phyloP scores from a whole-genome alignment of 495 filamentous ascomycete species.

The Hypoxylon subgilvum region DNA sequence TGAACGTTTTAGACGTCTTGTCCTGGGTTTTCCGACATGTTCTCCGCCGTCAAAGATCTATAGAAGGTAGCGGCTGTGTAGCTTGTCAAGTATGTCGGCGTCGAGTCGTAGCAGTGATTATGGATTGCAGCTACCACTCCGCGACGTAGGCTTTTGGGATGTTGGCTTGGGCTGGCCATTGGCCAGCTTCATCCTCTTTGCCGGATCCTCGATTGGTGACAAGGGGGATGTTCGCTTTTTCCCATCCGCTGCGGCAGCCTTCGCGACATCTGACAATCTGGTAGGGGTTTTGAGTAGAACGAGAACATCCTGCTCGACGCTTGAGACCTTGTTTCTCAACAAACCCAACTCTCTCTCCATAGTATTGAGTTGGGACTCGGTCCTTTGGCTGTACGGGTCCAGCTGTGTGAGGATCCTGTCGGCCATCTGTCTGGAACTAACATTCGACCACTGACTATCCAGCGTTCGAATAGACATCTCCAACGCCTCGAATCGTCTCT shows the following conservation, averaged over 20 bases:
- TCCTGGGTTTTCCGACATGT: too few relatives aligned
- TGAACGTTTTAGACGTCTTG: too few relatives aligned
- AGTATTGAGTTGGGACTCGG: slow-evolving; percentile 15
- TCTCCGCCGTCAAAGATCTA: too few relatives aligned
- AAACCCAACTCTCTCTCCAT: slow-evolving; percentile 9
- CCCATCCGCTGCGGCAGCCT: not conserved
- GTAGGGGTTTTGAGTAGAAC: not conserved
- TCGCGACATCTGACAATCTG: not conserved
- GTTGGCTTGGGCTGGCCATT: slow-evolving; percentile 1
- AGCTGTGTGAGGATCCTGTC: slow-evolving; percentile 26
- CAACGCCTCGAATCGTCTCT: slow-evolving; percentile 14
- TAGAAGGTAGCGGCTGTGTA: too few relatives aligned
- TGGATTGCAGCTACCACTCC: slow-evolving; percentile 4
- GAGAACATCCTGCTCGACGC: not conserved
- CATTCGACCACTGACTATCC: slow-evolving; percentile 32
- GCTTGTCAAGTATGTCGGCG: too few relatives aligned
- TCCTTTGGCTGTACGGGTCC: slow-evolving; percentile 8
- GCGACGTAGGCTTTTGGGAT: not conserved
- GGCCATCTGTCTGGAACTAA: slow-evolving; percentile 35
- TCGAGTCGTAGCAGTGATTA: too few relatives aligned
- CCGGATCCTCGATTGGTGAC: slow-evolving; percentile 1
- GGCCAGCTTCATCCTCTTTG: slow-evolving; percentile 25
- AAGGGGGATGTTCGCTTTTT: slow-evolving; percentile 15
- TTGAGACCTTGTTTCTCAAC: slow-evolving; percentile 4
- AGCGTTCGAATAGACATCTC: slow-evolving; percentile 18